Evolutionary conservation across 495 filamentous ascomycete genomes (phyloP).

Genomic region (Trichoderma orchidacearum): DNA sequence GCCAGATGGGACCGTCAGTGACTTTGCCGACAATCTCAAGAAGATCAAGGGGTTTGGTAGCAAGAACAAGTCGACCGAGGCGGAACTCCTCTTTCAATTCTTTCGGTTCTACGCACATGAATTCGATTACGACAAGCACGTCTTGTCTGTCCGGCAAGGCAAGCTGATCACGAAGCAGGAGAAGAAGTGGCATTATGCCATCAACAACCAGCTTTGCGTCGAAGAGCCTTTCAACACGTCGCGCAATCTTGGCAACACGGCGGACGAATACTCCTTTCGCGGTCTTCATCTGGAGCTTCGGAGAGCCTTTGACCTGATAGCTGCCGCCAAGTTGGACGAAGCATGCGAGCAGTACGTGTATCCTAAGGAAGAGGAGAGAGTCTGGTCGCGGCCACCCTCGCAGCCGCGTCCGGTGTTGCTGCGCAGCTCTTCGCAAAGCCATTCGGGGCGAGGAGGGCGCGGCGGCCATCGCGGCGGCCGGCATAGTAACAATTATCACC

Average conservation of each 20-base stretch:
- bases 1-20: slow-evolving; percentile 48
- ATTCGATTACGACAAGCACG: slow-evolving; percentile 72
- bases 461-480: slow-evolving; percentile 41
- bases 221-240: slow-evolving; percentile 90
- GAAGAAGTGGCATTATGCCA: slow-evolving; percentile 68
- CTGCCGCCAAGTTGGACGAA: slow-evolving; percentile 58
- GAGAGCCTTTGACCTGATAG: slow-evolving; percentile 68
- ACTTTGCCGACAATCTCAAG: slow-evolving; percentile 76
- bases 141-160: slow-evolving; percentile 79
- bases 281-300: slow-evolving; percentile 84
- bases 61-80: slow-evolving; percentile 70
- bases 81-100: slow-evolving; percentile 79
- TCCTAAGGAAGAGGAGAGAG: slow-evolving; percentile 68
- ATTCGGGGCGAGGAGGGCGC: slow-evolving; percentile 32
- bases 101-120: slow-evolving; percentile 92
- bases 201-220: slow-evolving; percentile 77
- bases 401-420: slow-evolving; percentile 31
- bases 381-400: slow-evolving; percentile 56
- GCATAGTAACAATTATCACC: slow-evolving; percentile 22
- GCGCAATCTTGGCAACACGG: slow-evolving; percentile 95
- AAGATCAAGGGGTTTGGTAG: slow-evolving; percentile 58
- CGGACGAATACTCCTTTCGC: slow-evolving; percentile 83
- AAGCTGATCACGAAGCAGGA: slow-evolving; percentile 68
- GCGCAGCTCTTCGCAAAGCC: slow-evolving; percentile 36
- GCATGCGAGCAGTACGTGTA: slow-evolving; percentile 78